These are phyloP conservation scores for Tuber indicum DNA, from an alignment of 495 filamentous ascomycete species.

Conservation along the genomic window DNA sequence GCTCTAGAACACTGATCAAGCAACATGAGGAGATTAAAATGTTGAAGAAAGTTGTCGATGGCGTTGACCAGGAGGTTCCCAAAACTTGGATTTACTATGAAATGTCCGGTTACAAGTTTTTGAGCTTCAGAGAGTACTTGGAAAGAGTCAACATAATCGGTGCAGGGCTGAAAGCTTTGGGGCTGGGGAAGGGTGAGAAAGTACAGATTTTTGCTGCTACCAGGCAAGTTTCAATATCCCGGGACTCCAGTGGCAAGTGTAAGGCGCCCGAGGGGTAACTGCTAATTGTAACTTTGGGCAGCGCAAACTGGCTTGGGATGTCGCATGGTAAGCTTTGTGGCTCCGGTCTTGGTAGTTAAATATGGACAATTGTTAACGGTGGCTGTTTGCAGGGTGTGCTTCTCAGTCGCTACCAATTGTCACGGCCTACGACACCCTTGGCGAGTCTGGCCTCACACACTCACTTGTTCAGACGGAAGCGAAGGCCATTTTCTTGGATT, in stretches of 20 bases:
- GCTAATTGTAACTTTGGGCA: constrained; percentile 20
- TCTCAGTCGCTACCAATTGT: constrained; percentile 93
- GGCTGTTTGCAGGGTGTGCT: constrained; percentile 45
- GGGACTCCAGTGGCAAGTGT: neutral
- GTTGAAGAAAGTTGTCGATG: constrained; percentile 93
- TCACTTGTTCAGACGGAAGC: constrained; percentile 82
- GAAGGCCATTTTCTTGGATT: constrained; percentile 85
- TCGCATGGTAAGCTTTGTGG: constrained; percentile 52
- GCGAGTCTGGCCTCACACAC: constrained; percentile 86
- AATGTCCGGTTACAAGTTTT: constrained; percentile 76
- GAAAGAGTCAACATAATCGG: constrained; percentile 66
- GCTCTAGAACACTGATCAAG: constrained; percentile 70
- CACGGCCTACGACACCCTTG: constrained; percentile 95
- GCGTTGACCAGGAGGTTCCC: constrained; percentile 77
- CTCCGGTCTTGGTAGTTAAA: neutral
- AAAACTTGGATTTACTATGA: constrained; percentile 98
- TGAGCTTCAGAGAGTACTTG: constrained; percentile 85
- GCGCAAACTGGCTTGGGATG: constrained; percentile 71
- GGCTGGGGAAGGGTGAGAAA: constrained; percentile 63
- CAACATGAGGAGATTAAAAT: constrained; percentile 91
- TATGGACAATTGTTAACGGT: neutral
- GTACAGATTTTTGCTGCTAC: constrained; percentile 89
- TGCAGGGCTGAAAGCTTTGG: constrained; percentile 70
- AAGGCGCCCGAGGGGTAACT: neutral
- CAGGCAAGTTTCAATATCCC: constrained; percentile 46